Conservation (phyloP, 2,329 filamentous ascomycete genomes). For the Sporothrix pallida region DNA sequence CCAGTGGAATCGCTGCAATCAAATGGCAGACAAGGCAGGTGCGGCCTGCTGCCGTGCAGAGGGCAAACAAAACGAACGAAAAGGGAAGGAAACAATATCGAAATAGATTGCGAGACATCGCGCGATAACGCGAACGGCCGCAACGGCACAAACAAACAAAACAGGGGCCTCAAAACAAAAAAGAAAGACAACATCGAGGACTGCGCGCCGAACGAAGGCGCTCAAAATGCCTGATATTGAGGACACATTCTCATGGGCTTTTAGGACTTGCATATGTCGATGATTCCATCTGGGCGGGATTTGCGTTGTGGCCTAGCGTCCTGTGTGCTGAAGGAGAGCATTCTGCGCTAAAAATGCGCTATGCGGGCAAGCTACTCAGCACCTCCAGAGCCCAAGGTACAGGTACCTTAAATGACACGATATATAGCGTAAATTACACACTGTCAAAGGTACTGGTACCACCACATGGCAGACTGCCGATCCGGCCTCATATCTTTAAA, state of each 20-base stretch:
- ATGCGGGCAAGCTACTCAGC: slow-evolving; percentile 27
- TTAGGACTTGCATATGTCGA: slow-evolving; percentile 3
- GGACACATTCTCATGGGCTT: slow-evolving; percentile 12
- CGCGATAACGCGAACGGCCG: slow-evolving; percentile 28
- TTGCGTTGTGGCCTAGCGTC: slow-evolving; percentile 14
- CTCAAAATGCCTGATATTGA: neutral
- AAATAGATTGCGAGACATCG: slow-evolving; percentile 28
- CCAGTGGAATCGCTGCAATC: slow-evolving; percentile 26
- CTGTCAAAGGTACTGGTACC: neutral
- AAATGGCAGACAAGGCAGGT: slow-evolving; percentile 2
- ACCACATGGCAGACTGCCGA: slow-evolving; percentile 4
- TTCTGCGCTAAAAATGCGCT: slow-evolving; percentile 16
- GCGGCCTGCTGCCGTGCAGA: slow-evolving; percentile 15
- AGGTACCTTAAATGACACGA: neutral
- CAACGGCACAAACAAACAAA: slow-evolving; percentile 21
- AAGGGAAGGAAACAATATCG: slow-evolving; percentile 8
- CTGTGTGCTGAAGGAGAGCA: slow-evolving; percentile 27
- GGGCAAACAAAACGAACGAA: slow-evolving; percentile 4
- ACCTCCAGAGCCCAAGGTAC: neutral
- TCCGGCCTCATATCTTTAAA: slow-evolving; percentile 7
- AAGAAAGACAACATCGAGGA: slow-evolving; percentile 1
- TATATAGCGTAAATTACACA: neutral
- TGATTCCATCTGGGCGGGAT: slow-evolving; percentile 26
- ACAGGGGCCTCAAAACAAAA: neutral
- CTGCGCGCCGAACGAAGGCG: too few species aligned